phyloP scores from a whole-genome alignment of 2,329 filamentous ascomycete species.

The Epichloe amarillans region DNA sequence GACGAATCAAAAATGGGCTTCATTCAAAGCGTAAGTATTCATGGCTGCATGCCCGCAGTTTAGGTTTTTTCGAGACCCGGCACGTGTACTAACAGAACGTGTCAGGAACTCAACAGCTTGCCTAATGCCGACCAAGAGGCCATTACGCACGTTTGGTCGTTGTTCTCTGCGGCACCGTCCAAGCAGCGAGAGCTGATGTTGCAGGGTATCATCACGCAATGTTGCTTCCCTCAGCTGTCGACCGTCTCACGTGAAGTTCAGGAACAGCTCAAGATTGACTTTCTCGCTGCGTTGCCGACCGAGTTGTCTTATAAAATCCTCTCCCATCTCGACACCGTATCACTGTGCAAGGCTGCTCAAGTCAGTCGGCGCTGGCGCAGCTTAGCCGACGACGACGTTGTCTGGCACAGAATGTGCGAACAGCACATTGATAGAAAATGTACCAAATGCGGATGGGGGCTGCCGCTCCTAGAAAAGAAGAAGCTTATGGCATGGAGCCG shows the following conservation, averaged over 20 bases:
- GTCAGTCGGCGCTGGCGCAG: conserved; percentile 80
- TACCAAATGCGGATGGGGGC: conserved; percentile 88
- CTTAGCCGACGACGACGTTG: conserved; percentile 90
- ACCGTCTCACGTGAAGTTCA: conserved; percentile 82
- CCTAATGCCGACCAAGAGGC: conserved; percentile 81
- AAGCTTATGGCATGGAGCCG: conserved; percentile 75
- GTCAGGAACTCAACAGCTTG: conserved; percentile 65
- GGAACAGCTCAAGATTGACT: conserved; percentile 96
- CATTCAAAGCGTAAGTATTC: conserved; percentile 60
- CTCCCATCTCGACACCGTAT: conserved; percentile 83
- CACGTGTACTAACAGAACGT: conserved; percentile 2
- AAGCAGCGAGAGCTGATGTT: conserved; percentile 95
- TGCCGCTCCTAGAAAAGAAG: conserved; percentile 82
- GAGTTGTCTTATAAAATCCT: conserved; percentile 92
- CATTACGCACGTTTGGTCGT: conserved; percentile 93
- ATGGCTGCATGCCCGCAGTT: background rate
- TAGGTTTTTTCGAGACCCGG: background rate
- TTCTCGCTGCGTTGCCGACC: conserved; percentile 72
- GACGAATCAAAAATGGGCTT: conserved; percentile 95
- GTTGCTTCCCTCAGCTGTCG: conserved; percentile 93
- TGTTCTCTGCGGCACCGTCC: conserved; percentile 88
- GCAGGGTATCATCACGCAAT: conserved; percentile 89
- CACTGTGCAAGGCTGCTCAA: conserved; percentile 88
- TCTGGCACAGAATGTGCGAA: conserved; percentile 96
- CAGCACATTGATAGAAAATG: conserved; percentile 92